Evolutionary conservation across 1,284 basidiomycete genomes (phyloP), one percentile per base, ranked within the genome.

Genomic region (Mycosarcoma mackinlayi): DNA sequence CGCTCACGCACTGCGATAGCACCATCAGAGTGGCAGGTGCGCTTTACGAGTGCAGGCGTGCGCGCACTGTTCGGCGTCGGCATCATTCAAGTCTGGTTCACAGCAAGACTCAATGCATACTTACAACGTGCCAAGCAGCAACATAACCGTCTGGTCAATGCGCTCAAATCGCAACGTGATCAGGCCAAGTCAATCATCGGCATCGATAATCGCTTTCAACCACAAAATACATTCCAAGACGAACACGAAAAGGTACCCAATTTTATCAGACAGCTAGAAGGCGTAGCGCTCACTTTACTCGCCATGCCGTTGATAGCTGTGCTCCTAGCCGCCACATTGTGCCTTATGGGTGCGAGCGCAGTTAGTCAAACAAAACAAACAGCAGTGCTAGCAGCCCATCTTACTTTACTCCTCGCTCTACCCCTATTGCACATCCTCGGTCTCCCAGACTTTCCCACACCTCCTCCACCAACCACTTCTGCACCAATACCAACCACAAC

Each of bases 41-140:
- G 67, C 6, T 70, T 70, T 42, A 24, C 16, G 1, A 11, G 7
- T 3, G 61, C 67, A 1, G 52, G 34, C 0, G 7, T 52, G 0
- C 51, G 54, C 19, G 33, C 16, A 3, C 35, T 70, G 40, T 65
- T 70, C 18, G 67, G 67, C 0, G 39, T 47, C 0, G 52, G 52
- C 5, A 49, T 70, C 2, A 31, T 70, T 10, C 67, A 70, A 28
- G 56, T 34, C 10, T 70, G 67, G 67, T 70, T 64, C 21, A 27
- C 19, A 3, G 67, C 67, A 0, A 16, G 67, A 3, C 6, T 70
- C 5, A 58, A 38, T 6, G 40, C 37, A 3, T 70, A 65, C 16
- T 23, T 50, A 1, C 53, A 61, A n/a, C 18, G 19, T 9, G 57
- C 52, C 1, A 6, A 35, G 1, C 6, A 14, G 11, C 33, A 60